A percentile compares a stretch with the other conserved stretches of the same genome.
Evolutionary conservation across 164 flowering plant species (phyloP).

Genomic region (Vitis labrusca): DNA sequence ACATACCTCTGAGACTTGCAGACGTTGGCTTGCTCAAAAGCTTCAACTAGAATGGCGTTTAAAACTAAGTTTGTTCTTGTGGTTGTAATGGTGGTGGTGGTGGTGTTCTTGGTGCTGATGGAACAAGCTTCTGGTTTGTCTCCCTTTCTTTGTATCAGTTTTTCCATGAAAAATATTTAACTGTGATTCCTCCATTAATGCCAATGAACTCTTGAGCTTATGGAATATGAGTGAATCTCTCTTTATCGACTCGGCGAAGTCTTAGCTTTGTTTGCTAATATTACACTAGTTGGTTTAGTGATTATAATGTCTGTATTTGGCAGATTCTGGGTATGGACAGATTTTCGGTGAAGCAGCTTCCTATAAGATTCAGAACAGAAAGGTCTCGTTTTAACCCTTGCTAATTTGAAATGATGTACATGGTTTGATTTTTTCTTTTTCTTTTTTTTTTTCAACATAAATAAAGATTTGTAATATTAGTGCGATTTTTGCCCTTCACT

Average conservation of each 20-base stretch:
- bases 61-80: not conserved
- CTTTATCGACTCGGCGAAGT: too few relatives aligned
- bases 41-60: conserved; percentile 5
- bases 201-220: too few relatives aligned
- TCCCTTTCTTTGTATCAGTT: not conserved
- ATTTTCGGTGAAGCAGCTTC: conserved; percentile 8
- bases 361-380: conserved; percentile 16
- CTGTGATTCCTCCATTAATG: too few relatives aligned
- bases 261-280: too few relatives aligned
- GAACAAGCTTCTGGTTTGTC: conserved; percentile 16
- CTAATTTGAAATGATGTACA: too few relatives aligned
- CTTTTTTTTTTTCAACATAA: not conserved
- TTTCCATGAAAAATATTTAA: too few relatives aligned
- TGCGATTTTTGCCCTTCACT: too few relatives aligned
- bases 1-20: not conserved
- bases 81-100: conserved; percentile 1
- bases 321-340: conserved; percentile 23
- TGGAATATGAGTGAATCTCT: too few relatives aligned
- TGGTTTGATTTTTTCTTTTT: not conserved
- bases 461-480: too few relatives aligned
- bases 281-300: not conserved
- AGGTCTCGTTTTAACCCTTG: conserved; percentile 16
- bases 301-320: not conserved
- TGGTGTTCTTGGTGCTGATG: conserved; percentile 14
- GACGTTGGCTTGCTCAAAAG: not conserved